Evolutionary conservation across 2,329 filamentous ascomycete genomes (phyloP), one percentile per base, ranked within the genome.

Genomic region (Cladobotryum protrusum): DNA sequence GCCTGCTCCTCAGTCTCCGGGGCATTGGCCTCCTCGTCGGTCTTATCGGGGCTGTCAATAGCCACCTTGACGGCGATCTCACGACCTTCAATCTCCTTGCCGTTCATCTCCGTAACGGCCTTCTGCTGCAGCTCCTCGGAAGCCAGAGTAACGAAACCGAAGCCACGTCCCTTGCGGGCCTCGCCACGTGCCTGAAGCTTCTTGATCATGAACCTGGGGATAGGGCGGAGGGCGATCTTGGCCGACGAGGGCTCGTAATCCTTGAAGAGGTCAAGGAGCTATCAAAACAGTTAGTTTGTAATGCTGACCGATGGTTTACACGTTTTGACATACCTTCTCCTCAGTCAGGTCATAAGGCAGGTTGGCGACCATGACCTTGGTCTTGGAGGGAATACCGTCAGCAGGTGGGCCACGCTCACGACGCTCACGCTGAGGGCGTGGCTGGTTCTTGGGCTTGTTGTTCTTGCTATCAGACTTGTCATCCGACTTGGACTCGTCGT

Each of bases 321-420:
- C 43, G 33, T 24, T 12, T 9, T 29, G 13, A 48, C 79, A 59
- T 74, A 95, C 92, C 84, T 92, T 95, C 66, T 97, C 91, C 78
- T 99, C 93, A 63, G 86, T 92, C 71, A 97, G 82, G 76, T 99
- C 92, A 68, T 99, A 99, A 47, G 93, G 93, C 56, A 99, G 83
- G 79, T 99, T 99, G 67, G 93, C 93, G 66, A 99, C 93, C 93
- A 99, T 99, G 75, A 99, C 89, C 87, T 99, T 99, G 73, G 88
- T 97, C 86, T 96, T 96, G 73, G 92, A 97, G 59, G 93, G 86
- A 66, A 99, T 89, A 61, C 93, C 93, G 69, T 99, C 92, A 72
- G 95, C 92, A 54, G 93, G 93, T 58, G 93, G 93, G 57, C 93
- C 93, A 71, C 93, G 91, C 82, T 96, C 80, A 61, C 82, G 78